Evolutionary conservation across 129 eudicot species (phyloP).

Genomic region (Calendula officinalis): DNA sequence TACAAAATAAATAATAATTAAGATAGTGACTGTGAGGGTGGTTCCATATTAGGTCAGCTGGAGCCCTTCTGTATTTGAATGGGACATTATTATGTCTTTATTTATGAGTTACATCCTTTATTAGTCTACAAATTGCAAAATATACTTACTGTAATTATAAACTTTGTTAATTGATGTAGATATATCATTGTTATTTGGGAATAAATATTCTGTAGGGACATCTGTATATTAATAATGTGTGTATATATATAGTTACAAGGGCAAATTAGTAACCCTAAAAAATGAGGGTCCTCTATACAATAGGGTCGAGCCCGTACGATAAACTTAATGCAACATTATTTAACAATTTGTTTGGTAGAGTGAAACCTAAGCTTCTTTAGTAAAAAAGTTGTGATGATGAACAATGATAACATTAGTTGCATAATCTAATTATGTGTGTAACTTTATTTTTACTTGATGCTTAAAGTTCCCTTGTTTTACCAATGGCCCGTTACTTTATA

Average conservation of each 20-base stretch:
- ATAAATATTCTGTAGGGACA: no score
- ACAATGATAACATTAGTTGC: neutral
- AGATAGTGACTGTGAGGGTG: constrained; percentile 20
- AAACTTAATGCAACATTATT: no score
- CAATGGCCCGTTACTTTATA: no score
- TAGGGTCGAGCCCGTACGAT: no score
- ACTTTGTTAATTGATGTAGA: no score
- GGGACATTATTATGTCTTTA: constrained; percentile 18
- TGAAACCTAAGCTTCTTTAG: constrained; percentile 3
- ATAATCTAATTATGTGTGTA: neutral
- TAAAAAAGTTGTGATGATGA: constrained; percentile 10
- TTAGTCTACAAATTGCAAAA: no score
- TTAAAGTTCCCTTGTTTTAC: constrained; percentile 1
- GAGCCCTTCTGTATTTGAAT: constrained; percentile 29
- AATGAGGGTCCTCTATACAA: no score
- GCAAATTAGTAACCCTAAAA: no score
- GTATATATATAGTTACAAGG: no score
- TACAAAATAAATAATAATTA: constrained; percentile 9
- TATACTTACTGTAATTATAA: no score
- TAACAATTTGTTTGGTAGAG: neutral
- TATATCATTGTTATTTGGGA: no score
- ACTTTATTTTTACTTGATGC: constrained; percentile 9
- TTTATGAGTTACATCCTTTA: neutral
- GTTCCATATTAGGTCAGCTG: constrained; percentile 30
- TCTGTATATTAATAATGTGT: no score